Evolutionary conservation across 805 yeast species (phyloP), one percentile per base, ranked within the genome.

Genomic region (Kurtzmaniella cleridarum): DNA sequence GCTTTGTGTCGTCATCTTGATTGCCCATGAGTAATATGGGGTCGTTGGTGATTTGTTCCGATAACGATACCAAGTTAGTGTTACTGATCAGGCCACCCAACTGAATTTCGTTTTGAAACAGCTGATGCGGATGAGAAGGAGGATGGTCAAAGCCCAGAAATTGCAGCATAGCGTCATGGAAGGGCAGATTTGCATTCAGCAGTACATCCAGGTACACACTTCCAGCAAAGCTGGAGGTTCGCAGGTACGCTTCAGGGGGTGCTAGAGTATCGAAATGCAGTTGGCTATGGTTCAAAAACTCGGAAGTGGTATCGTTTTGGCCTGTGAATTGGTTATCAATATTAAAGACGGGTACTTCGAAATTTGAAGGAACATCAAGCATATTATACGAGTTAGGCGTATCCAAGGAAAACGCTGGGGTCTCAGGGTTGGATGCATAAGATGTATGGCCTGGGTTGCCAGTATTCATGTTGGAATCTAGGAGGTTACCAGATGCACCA

Each of bases 51-150:
- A 8, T n/a, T 10, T 14, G 30, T 5, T 34, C 15, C 7, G 14
- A 16, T 15, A 34, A 20, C 36, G 36, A 13, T 12, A 32, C 45
- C 41, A 67, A 53, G 44, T 67, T 63, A 0, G 68, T 60, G 36
- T 57, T 50, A 18, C 66, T 60, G 2, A 67, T 54, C 4, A 70
- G 64, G 28, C 60, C 67, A 2, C 73, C 73, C 27, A 67, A 50
- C 1, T 53, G 60, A 14, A 67, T 64, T 42, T 64, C 71, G 17
- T 51, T 50, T 38, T 59, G 64, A 42, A 64, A 64, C 3, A 46
- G 33, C 32, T 50, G 51, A 13, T 39, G 39, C 3, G 33, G 39
- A 20, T 32, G 35, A 3, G 48, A 46, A 3, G 42, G 48, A 2
- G 53, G 41, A 28, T 37, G 44, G 7, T 45, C 45, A n/a, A 43